These are phyloP conservation scores for Physcia stellaris DNA, from an alignment of 495 filamentous ascomycete genomes.

Conservation along the genomic window DNA sequence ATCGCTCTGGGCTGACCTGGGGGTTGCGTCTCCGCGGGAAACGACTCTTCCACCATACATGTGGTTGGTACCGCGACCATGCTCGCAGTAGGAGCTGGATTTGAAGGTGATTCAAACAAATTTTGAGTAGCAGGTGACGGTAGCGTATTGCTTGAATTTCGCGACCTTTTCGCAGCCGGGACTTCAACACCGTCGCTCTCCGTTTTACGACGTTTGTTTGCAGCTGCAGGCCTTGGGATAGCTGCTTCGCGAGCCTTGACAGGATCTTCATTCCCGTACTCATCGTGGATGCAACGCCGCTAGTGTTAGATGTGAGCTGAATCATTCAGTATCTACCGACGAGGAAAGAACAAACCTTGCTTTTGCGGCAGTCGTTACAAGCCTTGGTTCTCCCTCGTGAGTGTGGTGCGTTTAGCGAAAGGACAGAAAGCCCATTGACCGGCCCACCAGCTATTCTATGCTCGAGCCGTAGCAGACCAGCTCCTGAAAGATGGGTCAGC, in stretches of 20 bases:
- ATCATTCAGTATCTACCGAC: too few species aligned
- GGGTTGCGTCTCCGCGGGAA: background rate
- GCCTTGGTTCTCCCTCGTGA: constrained; percentile 42
- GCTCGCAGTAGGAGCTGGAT: background rate
- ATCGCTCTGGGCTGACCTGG: background rate
- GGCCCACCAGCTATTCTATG: too few species aligned
- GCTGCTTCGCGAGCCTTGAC: constrained; percentile 46
- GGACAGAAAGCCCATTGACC: too few species aligned
- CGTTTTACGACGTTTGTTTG: constrained; percentile 32
- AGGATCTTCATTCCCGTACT: constrained; percentile 48
- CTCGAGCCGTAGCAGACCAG: too few species aligned
- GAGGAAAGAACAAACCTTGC: constrained; percentile 51
- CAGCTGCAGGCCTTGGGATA: constrained; percentile 39
- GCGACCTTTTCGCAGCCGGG: constrained; percentile 22
- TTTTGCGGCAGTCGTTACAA: constrained; percentile 52
- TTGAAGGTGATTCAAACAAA: background rate
- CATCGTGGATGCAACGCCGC: constrained; percentile 58
- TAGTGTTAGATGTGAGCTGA: too few species aligned
- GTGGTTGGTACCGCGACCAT: background rate
- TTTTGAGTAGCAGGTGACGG: background rate
- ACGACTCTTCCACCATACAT: background rate
- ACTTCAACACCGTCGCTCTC: constrained; percentile 22
- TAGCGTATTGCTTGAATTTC: constrained; percentile 20
- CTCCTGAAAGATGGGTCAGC: too few species aligned
- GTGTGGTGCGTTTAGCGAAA: constrained; percentile 9